Base-by-base conservation (phyloP, 495 filamentous ascomycete genomes). In the Aspergillus taichungensis region DNA sequence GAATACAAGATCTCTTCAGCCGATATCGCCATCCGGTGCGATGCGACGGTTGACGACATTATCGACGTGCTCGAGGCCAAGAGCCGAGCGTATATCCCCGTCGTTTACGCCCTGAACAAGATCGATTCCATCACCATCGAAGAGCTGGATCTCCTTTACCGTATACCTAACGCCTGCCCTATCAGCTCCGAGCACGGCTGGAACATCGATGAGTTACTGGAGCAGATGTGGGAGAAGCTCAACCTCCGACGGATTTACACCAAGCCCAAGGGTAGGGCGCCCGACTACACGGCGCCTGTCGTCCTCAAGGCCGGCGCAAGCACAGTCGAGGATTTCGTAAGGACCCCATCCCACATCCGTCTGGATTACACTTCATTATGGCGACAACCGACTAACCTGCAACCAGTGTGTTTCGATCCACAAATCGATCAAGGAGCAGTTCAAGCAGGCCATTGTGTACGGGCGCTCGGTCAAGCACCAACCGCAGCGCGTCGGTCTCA, bases 381-480 rank as follows among this genome's bases (percentile, higher is more conserved):
- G 27, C 36, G 37, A 38, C 47, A 27, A 48, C 43, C 40, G 51
- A 43, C 61, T 64, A 49, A 70, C 52, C 1, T 11, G 33, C 29
- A 42, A 34, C 34, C 55, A 96, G 90, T 98, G 92, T 67, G 94
- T 95, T 68, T 73, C 87, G 49, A 98, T 98, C 66, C 92, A 98
- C 68, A 86, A 88, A 62, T 89, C 80, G 30, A 98, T 98, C 57
- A 77, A 94, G 44, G 92, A 98, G 59, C 83, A 95, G 54, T 98
- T 98, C 77, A 92, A 88, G 71, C 75, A 80, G 30, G 92, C 92
- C 12, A 82, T 98, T 64, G 92, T 98, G 37, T 98, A 97, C 66
- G 92, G 92, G 41, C 88, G 88, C 55, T 95, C 89, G 34, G 92
- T 98, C 32, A 97, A 95, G 76, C 92, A 98, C 72, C 92, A 98